Evolutionary conservation across 2,329 filamentous ascomycete genomes (phyloP).

Genomic region (Diaporthe sp.): DNA sequence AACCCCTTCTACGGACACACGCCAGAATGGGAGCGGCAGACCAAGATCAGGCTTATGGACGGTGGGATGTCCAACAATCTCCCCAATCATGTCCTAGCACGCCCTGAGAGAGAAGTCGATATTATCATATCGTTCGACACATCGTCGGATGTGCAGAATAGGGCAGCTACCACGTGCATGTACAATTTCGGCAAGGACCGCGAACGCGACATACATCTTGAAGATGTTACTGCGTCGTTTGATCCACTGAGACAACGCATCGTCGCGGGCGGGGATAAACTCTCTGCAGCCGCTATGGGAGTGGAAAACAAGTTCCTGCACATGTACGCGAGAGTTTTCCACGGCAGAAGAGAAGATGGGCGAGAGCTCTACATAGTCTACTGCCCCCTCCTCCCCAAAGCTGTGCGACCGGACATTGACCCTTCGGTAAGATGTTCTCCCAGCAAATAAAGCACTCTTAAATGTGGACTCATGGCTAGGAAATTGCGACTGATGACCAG

Average conservation of each 20-base stretch:
- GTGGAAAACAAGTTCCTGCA: background rate
- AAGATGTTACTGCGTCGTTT: background rate
- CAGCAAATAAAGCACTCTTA: too few species aligned
- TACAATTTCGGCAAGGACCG: background rate
- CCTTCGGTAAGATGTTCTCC: background rate
- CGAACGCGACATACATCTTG: background rate
- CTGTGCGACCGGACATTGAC: background rate
- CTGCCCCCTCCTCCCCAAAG: background rate
- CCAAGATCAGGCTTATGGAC: background rate
- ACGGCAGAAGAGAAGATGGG: background rate
- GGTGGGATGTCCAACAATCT: background rate
- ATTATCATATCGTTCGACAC: background rate
- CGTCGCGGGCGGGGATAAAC: background rate
- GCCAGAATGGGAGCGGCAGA: background rate
- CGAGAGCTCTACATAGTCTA: background rate
- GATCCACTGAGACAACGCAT: background rate
- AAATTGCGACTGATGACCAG: background rate
- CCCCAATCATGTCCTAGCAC: background rate
- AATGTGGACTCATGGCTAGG: background rate
- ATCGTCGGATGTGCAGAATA: background rate
- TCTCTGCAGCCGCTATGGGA: background rate
- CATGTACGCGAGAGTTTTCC: background rate
- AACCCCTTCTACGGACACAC: background rate
- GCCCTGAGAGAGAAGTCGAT: background rate
- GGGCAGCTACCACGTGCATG: background rate